Evolutionary conservation across 2,329 filamentous ascomycete species (phyloP).

Genomic region (Atkinsonella hypoxylon): DNA sequence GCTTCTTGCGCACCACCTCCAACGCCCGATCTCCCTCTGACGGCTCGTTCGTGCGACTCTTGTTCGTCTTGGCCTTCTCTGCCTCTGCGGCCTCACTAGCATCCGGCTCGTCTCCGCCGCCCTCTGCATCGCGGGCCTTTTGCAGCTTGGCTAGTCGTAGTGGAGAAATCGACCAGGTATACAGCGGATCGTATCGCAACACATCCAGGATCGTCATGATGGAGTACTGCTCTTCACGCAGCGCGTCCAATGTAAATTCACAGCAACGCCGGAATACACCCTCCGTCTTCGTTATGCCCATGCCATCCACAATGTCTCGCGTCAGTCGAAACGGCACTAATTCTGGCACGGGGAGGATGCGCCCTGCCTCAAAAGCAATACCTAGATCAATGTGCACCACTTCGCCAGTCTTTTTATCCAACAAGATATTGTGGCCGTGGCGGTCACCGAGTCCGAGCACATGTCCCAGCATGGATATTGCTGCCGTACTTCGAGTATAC

Average conservation of each 20-base stretch:
- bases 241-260: constrained; percentile 89
- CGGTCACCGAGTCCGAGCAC: constrained; percentile 87
- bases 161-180: constrained; percentile 84
- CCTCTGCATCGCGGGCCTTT: constrained; percentile 41
- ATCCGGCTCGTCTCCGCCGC: constrained; percentile 23
- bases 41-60: constrained; percentile 37
- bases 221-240: constrained; percentile 88
- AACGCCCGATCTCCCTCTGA: constrained; percentile 83
- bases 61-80: constrained; percentile 24
- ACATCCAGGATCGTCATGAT: constrained; percentile 99
- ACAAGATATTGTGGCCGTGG: constrained; percentile 91
- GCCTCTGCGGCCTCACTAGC: constrained; percentile 26
- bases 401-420: constrained; percentile 82
- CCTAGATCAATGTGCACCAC: constrained; percentile 95
- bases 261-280: constrained; percentile 96
- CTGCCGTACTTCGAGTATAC: constrained; percentile 86
- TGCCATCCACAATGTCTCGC: constrained; percentile 88
- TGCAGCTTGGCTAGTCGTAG: constrained; percentile 53
- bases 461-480: constrained; percentile 89
- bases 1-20: constrained; percentile 88
- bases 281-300: constrained; percentile 91
- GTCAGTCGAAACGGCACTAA: constrained; percentile 92
- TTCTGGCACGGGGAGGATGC: constrained; percentile 89
- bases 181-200: constrained; percentile 91
- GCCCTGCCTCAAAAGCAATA: constrained; percentile 91